Percentiles rank a stretch among this genome's conserved stretches.
phyloP scores from a whole-genome alignment of 2,329 filamentous ascomycete genomes.

The Diaporthe capsici region DNA sequence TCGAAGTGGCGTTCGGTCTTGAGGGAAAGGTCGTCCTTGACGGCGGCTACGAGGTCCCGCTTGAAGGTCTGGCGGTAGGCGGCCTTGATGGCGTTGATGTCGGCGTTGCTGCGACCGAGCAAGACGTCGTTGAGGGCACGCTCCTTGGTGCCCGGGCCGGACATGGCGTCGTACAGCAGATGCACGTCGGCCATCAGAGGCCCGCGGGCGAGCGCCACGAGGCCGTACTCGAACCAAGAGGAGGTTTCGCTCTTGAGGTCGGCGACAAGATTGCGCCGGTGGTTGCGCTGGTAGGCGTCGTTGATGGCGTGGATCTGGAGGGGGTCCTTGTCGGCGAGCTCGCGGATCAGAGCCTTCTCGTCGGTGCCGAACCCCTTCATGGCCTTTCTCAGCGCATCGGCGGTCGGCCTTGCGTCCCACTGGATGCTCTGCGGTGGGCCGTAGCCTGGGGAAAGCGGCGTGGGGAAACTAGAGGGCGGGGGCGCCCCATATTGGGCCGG shows the following conservation, averaged over 20 bases:
- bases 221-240: slow-evolving; percentile 79
- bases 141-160: slow-evolving; percentile 89
- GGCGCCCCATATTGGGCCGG: slow-evolving; percentile 42
- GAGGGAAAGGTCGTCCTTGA: slow-evolving; percentile 84
- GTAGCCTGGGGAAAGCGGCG: slow-evolving; percentile 81
- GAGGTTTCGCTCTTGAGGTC: slow-evolving; percentile 85
- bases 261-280: slow-evolving; percentile 77
- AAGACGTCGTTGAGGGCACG: slow-evolving; percentile 87
- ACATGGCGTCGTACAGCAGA: slow-evolving; percentile 78
- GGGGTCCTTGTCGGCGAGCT: slow-evolving; percentile 81
- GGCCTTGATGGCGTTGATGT: slow-evolving; percentile 87
- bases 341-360: slow-evolving; percentile 80
- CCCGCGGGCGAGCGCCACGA: slow-evolving; percentile 82
- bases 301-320: slow-evolving; percentile 80
- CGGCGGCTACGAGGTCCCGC: slow-evolving; percentile 76
- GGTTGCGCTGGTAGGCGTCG: slow-evolving; percentile 73
- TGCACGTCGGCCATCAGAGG: slow-evolving; percentile 84
- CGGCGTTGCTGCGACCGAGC: slow-evolving; percentile 86
- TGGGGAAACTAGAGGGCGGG: slow-evolving; percentile 53
- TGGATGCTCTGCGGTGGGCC: slow-evolving; percentile 77
- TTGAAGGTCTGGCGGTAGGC: slow-evolving; percentile 79
- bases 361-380: slow-evolving; percentile 96
- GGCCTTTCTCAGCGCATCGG: slow-evolving; percentile 79
- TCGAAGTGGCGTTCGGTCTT: slow-evolving; percentile 90
- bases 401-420: slow-evolving; percentile 77